Evolutionary conservation across 2,329 filamentous ascomycete species (phyloP).

Genomic region (Beauveria rudraprayagi): DNA sequence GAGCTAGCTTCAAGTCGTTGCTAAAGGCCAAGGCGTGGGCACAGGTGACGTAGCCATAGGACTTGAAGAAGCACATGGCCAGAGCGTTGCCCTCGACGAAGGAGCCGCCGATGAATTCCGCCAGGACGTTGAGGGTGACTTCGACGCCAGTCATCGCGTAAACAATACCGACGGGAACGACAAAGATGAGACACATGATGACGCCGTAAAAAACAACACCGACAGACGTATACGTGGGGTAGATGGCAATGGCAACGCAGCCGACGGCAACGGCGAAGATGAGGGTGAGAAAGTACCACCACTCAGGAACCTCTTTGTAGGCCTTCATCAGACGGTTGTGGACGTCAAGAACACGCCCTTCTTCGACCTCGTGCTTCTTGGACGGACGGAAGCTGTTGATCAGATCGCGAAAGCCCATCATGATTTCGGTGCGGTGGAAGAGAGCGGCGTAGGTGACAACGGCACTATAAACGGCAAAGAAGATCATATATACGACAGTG

Average conservation of each 20-base stretch:
- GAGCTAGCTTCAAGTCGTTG: slow-evolving; percentile 42
- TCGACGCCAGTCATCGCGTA: slow-evolving; percentile 38
- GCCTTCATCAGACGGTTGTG: slow-evolving; percentile 26
- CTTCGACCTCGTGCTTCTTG: slow-evolving; percentile 15
- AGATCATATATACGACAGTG: slow-evolving; percentile 23
- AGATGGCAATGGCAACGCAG: slow-evolving; percentile 29
- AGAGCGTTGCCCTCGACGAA: slow-evolving; percentile 28
- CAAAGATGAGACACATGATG: slow-evolving; percentile 30
- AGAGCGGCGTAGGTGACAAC: slow-evolving; percentile 22
- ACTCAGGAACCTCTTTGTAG: slow-evolving; percentile 30
- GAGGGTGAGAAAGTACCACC: slow-evolving; percentile 33
- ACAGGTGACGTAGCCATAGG: slow-evolving; percentile 28
- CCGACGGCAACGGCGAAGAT: slow-evolving; percentile 27
- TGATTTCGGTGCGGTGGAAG: slow-evolving; percentile 24
- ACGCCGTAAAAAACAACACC: slow-evolving; percentile 34
- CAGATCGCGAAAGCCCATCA: slow-evolving; percentile 18
- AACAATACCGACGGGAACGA: slow-evolving; percentile 34
- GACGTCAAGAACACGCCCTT: slow-evolving; percentile 17
- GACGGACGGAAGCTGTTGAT: slow-evolving; percentile 18
- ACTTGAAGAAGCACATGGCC: slow-evolving; percentile 24
- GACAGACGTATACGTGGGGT: slow-evolving; percentile 33
- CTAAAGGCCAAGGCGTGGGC: slow-evolving; percentile 22
- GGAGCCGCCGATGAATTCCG: slow-evolving; percentile 35
- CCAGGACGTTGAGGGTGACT: slow-evolving; percentile 30
- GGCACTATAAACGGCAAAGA: slow-evolving; percentile 22